These are phyloP conservation scores for Sugiyamaella smithiae DNA, from an alignment of 805 yeast species.

Conservation along the genomic window DNA sequence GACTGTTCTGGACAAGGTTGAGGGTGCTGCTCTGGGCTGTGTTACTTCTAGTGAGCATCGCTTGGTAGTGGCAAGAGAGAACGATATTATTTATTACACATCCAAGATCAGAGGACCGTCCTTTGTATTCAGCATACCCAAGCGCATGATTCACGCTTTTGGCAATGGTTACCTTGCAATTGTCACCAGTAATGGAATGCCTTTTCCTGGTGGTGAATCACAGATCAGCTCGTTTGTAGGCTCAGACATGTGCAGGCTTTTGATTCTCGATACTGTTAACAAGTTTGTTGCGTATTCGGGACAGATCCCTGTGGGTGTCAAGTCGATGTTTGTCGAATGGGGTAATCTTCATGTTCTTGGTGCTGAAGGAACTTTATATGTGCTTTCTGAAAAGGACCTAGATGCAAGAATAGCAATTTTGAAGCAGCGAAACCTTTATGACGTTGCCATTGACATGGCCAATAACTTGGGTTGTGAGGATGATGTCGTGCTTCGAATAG, in stretches of 20 bases:
- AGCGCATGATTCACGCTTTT: conserved; percentile 49
- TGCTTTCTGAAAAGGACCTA: conserved; percentile 61
- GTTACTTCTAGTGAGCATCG: conserved; percentile 39
- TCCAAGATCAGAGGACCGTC: conserved; percentile 39
- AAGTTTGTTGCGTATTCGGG: conserved; percentile 68
- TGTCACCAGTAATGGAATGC: conserved; percentile 30
- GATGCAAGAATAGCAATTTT: conserved; percentile 68
- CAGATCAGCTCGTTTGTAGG: conserved; percentile 18
- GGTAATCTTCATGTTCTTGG: conserved; percentile 59
- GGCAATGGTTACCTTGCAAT: conserved; percentile 55
- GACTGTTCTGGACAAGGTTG: conserved; percentile 41
- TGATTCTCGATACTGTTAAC: conserved; percentile 67
- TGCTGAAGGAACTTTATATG: conserved; percentile 71
- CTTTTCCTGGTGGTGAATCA: conserved; percentile 14
- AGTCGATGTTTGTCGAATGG: conserved; percentile 56
- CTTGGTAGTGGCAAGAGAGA: conserved; percentile 62
- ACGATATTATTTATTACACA: conserved; percentile 63
- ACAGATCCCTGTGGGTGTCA: conserved; percentile 63
- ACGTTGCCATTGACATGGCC: conserved; percentile 72
- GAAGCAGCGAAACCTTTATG: conserved; percentile 64
- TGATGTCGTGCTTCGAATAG: conserved; percentile 37
- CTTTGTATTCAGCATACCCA: conserved; percentile 55
- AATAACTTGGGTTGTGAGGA: conserved; percentile 31
- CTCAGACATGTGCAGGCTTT: conserved; percentile 49
- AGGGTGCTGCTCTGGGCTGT: conserved; percentile 49